Evolutionary conservation across 1,284 basidiomycete genomes (phyloP), one percentile per base, ranked within the genome.

Genomic region (Polyporus tsugae): DNA sequence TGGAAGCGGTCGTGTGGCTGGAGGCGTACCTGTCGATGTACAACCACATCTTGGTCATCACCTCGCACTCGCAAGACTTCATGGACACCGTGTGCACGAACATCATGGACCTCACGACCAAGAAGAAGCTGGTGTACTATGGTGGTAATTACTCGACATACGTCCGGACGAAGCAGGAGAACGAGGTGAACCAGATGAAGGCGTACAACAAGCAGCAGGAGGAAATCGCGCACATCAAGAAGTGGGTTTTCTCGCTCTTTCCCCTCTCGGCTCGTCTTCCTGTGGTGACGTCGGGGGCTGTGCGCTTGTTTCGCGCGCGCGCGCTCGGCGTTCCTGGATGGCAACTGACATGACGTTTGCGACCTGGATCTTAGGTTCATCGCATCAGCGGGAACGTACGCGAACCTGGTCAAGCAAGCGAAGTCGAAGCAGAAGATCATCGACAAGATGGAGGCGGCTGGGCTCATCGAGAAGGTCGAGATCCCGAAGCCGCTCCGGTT

Each of bases 361-460:
- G 67, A 71, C 62, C 33, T 52, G 25, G 17, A 53, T 35, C 44
- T 57, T 62, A 95, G 94, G 79, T 96, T 98, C 87, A 99, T 99
- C 76, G 96, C 97, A 17, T 97, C 95, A 53, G 97, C 97, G 55
- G 97, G 97, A 91, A 99, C 97, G 59, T 99, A 99, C 79, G 97
- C 97, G 78, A 99, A 99, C 82, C 89, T 99, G 76, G 97, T 99
- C 78, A 95, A 93, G 80, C 97, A 99, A 84, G 97, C 97, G 77
- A 99, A 99, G 86, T 98, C 96, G 61, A 99, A 99, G 85, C 97
- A 99, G 82, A 99, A 99, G 86, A 98, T 98, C 73, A 98, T 99
- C 82, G 97, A 99, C 88, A 99, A 99, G 90, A 99, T 99, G 97
- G 97, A 99, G 86, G 97, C 97, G n/a, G 97, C 97, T 15, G 97